A percentile compares a stretch with the other conserved stretches of the same genome.
Evolutionary conservation across 305 asterid genomes (phyloP).

Genomic region (Solanum aculeatissimum): DNA sequence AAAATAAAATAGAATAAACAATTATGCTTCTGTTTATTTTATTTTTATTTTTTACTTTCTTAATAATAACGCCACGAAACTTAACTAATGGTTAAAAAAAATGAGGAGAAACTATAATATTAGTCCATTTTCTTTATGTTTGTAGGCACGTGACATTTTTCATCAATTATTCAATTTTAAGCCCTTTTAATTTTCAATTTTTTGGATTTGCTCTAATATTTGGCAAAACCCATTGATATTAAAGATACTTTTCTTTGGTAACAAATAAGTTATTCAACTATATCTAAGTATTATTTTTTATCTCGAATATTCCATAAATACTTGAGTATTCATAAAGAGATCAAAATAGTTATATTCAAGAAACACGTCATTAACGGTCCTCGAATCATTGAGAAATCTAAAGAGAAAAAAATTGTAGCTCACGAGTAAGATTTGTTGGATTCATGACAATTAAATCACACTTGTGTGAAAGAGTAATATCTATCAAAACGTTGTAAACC

Average conservation of each 20-base stretch:
- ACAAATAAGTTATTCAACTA: neutral
- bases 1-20: neutral
- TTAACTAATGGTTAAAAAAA: neutral
- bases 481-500: too few relatives aligned
- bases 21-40: neutral
- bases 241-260: neutral
- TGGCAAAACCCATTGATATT: neutral
- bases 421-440: too few relatives aligned
- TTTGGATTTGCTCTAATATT: neutral
- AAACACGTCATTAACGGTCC: too few relatives aligned
- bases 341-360: too few relatives aligned
- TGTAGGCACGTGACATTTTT: neutral
- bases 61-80: neutral
- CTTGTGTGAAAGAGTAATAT: too few relatives aligned
- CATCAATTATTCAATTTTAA: neutral
- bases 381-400: too few relatives aligned
- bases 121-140: neutral
- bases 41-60: too few relatives aligned
- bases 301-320: too few relatives aligned
- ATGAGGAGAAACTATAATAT: neutral
- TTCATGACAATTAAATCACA: too few relatives aligned
- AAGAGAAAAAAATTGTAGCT: too few relatives aligned
- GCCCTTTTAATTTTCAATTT: neutral
- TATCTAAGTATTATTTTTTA: too few relatives aligned
- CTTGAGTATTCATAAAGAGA: too few relatives aligned